Conservation (phyloP, 2,329 filamentous ascomycete species). For the Aureobasidium melanogenum region DNA sequence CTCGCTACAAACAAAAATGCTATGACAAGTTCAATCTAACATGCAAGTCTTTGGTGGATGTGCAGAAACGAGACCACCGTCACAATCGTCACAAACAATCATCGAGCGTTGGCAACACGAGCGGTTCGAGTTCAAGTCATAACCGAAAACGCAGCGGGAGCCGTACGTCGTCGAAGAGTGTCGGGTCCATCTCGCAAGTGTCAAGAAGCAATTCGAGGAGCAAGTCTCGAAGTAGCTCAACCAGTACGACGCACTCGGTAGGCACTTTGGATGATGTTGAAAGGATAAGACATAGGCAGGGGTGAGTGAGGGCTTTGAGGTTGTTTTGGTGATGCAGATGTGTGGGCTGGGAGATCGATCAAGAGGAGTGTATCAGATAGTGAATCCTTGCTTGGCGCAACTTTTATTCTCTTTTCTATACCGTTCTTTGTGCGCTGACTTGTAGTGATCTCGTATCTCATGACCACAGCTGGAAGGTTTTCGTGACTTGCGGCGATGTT, state of each 20-base stretch:
- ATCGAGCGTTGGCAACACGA: constrained; percentile 4
- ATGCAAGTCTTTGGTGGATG: not conserved
- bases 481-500: not conserved
- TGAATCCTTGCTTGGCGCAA: not conserved
- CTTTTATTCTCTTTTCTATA: not conserved
- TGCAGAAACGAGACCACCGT: constrained; percentile 7
- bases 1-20: constrained; percentile 8
- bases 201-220: constrained; percentile 4
- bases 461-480: not conserved
- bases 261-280: not conserved
- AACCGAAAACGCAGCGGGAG: not conserved
- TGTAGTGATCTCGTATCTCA: not conserved
- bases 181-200: not conserved
- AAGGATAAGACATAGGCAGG: not conserved
- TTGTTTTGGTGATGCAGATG: not conserved
- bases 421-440: not conserved
- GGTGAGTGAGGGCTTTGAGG: not conserved
- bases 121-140: not conserved
- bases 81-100: constrained; percentile 10
- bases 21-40: not conserved
- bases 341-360: not conserved
- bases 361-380: not conserved
- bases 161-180: constrained; percentile 3
- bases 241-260: not conserved
- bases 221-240: not conserved